A percentile compares a stretch with the other conserved stretches of the same genome.
These are phyloP conservation scores for Fragosphaeria purpurea DNA, from an alignment of 2,329 filamentous ascomycete genomes.

Conservation along the genomic window DNA sequence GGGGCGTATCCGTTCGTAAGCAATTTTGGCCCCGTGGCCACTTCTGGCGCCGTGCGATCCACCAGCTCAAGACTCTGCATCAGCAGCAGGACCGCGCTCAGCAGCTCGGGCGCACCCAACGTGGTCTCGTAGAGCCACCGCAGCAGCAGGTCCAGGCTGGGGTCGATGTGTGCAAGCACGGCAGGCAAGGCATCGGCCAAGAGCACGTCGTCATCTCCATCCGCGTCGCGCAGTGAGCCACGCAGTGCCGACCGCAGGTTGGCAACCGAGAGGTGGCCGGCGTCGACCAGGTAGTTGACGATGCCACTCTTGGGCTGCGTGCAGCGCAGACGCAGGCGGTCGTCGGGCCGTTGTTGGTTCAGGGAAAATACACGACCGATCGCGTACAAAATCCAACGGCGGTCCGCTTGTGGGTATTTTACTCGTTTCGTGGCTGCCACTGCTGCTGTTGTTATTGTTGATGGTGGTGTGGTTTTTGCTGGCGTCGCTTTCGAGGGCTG, in stretches of 20 bases:
- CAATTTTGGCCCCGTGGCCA: constrained; percentile 19
- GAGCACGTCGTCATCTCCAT: constrained; percentile 32
- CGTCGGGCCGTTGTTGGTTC: constrained; percentile 1
- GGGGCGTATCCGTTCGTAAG: constrained; percentile 23
- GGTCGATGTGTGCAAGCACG: constrained; percentile 55
- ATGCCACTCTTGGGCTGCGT: constrained; percentile 42
- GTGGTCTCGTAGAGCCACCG: constrained; percentile 56
- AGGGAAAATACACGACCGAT: constrained; percentile 47
- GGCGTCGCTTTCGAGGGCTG: neutral
- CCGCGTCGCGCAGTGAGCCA: constrained; percentile 31
- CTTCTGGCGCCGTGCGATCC: constrained; percentile 28
- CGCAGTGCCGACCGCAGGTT: constrained; percentile 51
- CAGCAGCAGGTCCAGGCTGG: constrained; percentile 56
- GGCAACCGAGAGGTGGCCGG: constrained; percentile 49
- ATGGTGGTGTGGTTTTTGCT: neutral
- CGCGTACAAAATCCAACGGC: constrained; percentile 54
- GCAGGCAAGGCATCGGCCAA: constrained; percentile 52
- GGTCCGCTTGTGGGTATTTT: constrained; percentile 47
- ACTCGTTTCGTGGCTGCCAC: neutral
- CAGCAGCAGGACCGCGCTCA: constrained; percentile 54
- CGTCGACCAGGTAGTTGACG: constrained; percentile 48
- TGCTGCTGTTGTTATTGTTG: neutral
- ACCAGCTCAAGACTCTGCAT: constrained; percentile 60
- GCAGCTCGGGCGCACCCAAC: constrained; percentile 55
- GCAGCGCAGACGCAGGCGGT: constrained; percentile 23